Base-by-base conservation (phyloP, 129 eudicot species). In the Mikania micrantha region DNA sequence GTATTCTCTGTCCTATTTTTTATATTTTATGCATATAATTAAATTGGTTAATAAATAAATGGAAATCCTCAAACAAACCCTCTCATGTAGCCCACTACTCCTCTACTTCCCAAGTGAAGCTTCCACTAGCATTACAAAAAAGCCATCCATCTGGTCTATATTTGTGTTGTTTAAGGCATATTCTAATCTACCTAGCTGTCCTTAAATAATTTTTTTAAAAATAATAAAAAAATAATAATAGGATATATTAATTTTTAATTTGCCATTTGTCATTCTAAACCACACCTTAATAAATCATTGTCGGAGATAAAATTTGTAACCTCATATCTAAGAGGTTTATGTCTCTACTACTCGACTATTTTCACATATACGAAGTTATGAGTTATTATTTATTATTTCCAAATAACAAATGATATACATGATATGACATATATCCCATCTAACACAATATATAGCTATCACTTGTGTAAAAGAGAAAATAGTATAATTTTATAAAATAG, bases 51-150 rank as follows among this genome's bases (percentile, higher is more conserved):
- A 8, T 31, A 67, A 49, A 56, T 35, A 41, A 45, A 78, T 74
- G 80, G 69, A 67, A 82, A 78, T 74, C 82, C 79, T 75, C 56
- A 66, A 77, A 73, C 82, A 73, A 77, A 81, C 48, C 71, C 75
- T 66, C 74, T 60, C 73, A 60, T 61, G 75, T 71, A 75, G 61
- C 80, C 74, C 78, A 75, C 81, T 73, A 59, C 76, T 32, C 66
- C 49, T 67, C 71, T 76, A 69, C 80, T 67, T 25, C 64, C 72
- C 65, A 42, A 69, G 54, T 73, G 79, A 81, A 73, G 71, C 64
- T 56, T 75, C 78, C 84, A 66, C 82, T 76, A 76, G 59, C 75
- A 65, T 66, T 50, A 60, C 69, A 71, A 24, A 28, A 27, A 60
- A 29, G 20, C 44, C 10, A 67, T n/a, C 69, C 42, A 74, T 10